Conservation (phyloP, 2,329 filamentous ascomycete species). For the Sporothrix variecibatus region DNA sequence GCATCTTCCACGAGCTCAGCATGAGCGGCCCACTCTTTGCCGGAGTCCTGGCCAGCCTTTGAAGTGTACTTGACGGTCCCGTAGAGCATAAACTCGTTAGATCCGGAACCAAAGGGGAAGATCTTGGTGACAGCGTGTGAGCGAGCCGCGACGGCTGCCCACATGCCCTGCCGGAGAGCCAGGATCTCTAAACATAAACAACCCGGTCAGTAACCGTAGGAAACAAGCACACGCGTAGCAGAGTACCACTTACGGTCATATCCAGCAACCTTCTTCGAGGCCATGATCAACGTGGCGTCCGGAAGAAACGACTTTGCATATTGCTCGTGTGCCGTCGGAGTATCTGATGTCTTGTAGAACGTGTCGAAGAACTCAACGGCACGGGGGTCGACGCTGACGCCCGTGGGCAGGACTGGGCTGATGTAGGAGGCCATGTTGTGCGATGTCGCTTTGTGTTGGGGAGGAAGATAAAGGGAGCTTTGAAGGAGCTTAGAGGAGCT, state of each 20-base stretch:
- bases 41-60: slow-evolving; percentile 35
- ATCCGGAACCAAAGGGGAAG: slow-evolving; percentile 36
- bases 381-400: slow-evolving; percentile 30
- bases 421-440: slow-evolving; percentile 24
- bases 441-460: not conserved
- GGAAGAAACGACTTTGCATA: slow-evolving; percentile 37
- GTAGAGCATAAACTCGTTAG: slow-evolving; percentile 40
- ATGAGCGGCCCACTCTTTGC: slow-evolving; percentile 56
- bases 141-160: slow-evolving; percentile 36
- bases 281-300: slow-evolving; percentile 39
- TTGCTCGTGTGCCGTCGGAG: slow-evolving; percentile 35
- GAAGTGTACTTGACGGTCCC: slow-evolving; percentile 37
- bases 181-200: slow-evolving; percentile 35
- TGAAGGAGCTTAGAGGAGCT: not conserved
- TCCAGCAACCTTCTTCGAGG: slow-evolving; percentile 35
- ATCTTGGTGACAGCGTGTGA: slow-evolving; percentile 38
- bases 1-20: slow-evolving; percentile 51
- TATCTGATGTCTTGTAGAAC: slow-evolving; percentile 40
- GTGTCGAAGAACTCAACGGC: slow-evolving; percentile 36
- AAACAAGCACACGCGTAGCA: too few relatives aligned
- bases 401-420: slow-evolving; percentile 26
- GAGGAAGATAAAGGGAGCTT: not conserved
- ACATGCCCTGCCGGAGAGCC: slow-evolving; percentile 37
- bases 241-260: slow-evolving; percentile 31
- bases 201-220: not conserved